Base-by-base conservation (phyloP, 2,329 filamentous ascomycete genomes). In the Trichoderma cornu-damae region DNA sequence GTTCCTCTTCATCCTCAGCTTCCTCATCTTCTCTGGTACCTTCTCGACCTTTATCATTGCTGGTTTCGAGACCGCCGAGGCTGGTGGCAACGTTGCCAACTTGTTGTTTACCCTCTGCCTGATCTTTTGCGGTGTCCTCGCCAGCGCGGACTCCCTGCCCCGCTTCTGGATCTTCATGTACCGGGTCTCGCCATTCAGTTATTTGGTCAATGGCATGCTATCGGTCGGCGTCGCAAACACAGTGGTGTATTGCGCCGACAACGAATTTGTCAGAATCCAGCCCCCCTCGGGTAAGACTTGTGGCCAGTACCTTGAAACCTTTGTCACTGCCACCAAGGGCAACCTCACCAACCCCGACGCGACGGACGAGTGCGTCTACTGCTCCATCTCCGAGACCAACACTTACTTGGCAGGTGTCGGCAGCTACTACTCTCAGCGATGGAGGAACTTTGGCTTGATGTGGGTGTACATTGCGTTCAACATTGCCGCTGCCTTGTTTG, bases 151-250 rank as follows among this genome's bases (percentile, higher is more conserved):
- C 2, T 70, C 73, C 2, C 79, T 93, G 32, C 88, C 89, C 0
- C 75, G 81, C 5, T 91, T 92, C 78, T 93, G 89, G 88, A 85
- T 87, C 64, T 90, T 90, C 77, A 89, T 91, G 85, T 93, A 93
- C 72, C 83, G 87, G 46, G 74, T 91, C 48, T 90, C 86, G 0
- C 90, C 91, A 0, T 88, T 96, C 64, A 92, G 88, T 0, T 96
- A 96, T 69, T 75, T 94, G 14, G 83, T 93, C 24, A 80, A 81
- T 8, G 88, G 85, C 20, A 84, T 96, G 74, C 70, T 93, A 0
- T 80, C 86, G 0, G 82, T 81, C 0, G 89, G 83, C 3, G 74
- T 96, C 4, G 87, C 88, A 38, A 85, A 87, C 64, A 83, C 82
- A 0, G 48, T 72, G 0, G 84, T 93, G 30, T 63, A 69, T 0